phyloP scores from a whole-genome alignment of 257 asterid species.

The Linaria vulgaris region DNA sequence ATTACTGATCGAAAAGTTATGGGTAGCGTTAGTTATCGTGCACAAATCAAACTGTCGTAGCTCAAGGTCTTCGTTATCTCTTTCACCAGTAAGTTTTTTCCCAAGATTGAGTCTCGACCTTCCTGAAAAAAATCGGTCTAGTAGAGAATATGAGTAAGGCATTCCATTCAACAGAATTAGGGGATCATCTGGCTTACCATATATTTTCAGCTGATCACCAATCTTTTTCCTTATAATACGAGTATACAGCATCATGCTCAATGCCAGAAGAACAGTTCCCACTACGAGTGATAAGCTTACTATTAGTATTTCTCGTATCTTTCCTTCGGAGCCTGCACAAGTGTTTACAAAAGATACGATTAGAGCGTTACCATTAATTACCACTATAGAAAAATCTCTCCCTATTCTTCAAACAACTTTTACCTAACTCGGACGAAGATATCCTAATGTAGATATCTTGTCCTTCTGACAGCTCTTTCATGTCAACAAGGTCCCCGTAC shows the following conservation, averaged over 20 bases:
- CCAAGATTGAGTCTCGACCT: conserved; percentile 12
- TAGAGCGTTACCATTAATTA: background rate
- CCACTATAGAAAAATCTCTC: too few species aligned
- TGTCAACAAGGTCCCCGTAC: too few species aligned
- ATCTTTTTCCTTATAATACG: conserved; percentile 21
- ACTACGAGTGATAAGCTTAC: conserved; percentile 11
- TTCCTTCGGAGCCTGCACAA: conserved; percentile 21
- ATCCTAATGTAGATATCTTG: too few species aligned
- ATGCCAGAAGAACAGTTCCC: conserved; percentile 13
- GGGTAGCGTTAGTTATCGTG: conserved; percentile 25
- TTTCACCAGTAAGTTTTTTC: conserved; percentile 6
- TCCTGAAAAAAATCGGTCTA: conserved; percentile 10
- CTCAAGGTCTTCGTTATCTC: conserved; percentile 25
- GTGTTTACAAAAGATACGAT: background rate
- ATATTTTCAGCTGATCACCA: background rate
- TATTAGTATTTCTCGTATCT: conserved; percentile 12
- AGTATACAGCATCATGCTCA: conserved; percentile 17
- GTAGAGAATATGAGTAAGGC: background rate
- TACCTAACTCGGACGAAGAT: too few species aligned
- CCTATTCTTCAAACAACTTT: too few species aligned
- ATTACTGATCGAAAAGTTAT: conserved; percentile 20
- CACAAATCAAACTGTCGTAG: conserved; percentile 27
- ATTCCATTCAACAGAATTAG: background rate
- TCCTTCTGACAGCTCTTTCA: too few species aligned
- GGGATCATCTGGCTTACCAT: conserved; percentile 20